Evolutionary conservation across 2,329 filamentous ascomycete genomes (phyloP), one percentile per base, ranked within the genome.

Genomic region (Colletotrichum siamense): DNA sequence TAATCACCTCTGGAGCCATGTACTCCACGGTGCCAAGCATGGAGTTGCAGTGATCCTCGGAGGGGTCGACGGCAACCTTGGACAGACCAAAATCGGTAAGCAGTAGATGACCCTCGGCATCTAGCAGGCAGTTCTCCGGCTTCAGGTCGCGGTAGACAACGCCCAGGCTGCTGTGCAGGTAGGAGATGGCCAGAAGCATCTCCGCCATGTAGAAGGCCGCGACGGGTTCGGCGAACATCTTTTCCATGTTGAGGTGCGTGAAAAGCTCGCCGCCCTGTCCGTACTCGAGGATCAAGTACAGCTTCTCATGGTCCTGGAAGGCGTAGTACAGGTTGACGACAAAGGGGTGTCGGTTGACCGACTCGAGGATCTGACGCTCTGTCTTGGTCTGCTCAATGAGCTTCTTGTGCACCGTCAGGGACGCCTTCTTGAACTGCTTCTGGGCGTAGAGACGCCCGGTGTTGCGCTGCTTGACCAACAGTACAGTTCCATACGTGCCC

Each of bases 121-220:
- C 97, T 12, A 99, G 89, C 28, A 99, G 93, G 82, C 96, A 99
- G 84, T 99, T 99, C 85, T 99, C 97, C 0, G 97, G 97, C 88
- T 99, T 99, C 75, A 99, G 90, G 83, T 99, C 97, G 77, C 97
- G 95, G 86, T 99, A 99, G 78, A 99, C 94, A 66, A 99, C 96
- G 18, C 97, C 96, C 26, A 99, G 92, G 78, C 94, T 96, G 80
- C 95, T 93, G 86, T 99, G 97, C 30, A 99, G 91, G 85, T 99
- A 96, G 49, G 96, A 95, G 63, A 99, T 91, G 34, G 97, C 98
- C 28, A 99, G 92, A 6, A 98, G 93, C 93, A 99, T 98, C 87
- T 99, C 96, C 0, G 96, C 98, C 95, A 99, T 98, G 90, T 99
- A 99, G 85, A 99, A 99, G 2, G 96, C 95, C 0, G 96, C 95